Evolutionary conservation across 1,284 basidiomycete species (phyloP).

Genomic region (Cryptococcus sp.): DNA sequence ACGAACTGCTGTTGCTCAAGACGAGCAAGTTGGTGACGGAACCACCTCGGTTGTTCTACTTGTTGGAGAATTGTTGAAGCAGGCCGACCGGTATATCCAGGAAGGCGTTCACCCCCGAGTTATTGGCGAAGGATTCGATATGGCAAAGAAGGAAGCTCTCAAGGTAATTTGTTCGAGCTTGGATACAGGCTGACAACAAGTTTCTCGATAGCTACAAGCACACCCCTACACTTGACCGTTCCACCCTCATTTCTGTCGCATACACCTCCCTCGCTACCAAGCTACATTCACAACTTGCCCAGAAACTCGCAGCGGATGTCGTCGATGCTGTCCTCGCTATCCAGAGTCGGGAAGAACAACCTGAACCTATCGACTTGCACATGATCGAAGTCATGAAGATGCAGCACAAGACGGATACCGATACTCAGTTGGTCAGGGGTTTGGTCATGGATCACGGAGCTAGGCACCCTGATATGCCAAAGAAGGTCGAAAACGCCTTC

Average conservation of each 20-base stretch:
- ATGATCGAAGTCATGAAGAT: slow-evolving; percentile 99
- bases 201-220: slow-evolving; percentile 88
- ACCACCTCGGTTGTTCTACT: slow-evolving; percentile 96
- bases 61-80: slow-evolving; percentile 95
- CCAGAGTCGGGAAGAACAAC: slow-evolving; percentile 63
- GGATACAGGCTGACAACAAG: slow-evolving; percentile 47
- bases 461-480: slow-evolving; percentile 98
- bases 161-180: slow-evolving; percentile 55
- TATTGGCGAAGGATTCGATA: slow-evolving; percentile 90
- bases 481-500: slow-evolving; percentile 93
- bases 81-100: slow-evolving; percentile 94
- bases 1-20: slow-evolving; percentile 94
- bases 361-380: slow-evolving; percentile 92
- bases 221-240: slow-evolving; percentile 69
- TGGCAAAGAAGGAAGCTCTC: slow-evolving; percentile 93
- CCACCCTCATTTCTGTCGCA: slow-evolving; percentile 87
- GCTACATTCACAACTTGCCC: slow-evolving; percentile 75
- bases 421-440: slow-evolving; percentile 94
- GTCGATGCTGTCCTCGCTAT: slow-evolving; percentile 95
- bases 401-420: slow-evolving; percentile 97
- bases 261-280: slow-evolving; percentile 95
- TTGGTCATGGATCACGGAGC: slow-evolving; percentile 89
- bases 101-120: slow-evolving; percentile 98
- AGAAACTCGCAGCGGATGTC: slow-evolving; percentile 81
- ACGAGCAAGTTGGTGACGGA: slow-evolving; percentile 98